Evolutionary conservation across 768 basidiomycete genomes (phyloP).

Genomic region (Amanita inopinata): DNA sequence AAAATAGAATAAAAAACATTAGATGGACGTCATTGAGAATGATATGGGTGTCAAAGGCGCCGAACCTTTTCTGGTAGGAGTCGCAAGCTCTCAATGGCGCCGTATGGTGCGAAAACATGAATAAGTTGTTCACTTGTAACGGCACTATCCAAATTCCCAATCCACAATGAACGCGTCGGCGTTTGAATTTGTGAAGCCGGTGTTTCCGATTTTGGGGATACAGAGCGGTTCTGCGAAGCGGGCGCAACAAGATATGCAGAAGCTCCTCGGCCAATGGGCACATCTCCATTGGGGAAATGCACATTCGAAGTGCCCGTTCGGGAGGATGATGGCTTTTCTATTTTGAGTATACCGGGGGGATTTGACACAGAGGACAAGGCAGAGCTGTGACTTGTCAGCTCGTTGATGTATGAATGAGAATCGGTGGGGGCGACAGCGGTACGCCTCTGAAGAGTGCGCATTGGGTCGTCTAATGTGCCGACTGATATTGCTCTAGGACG

Average conservation of each 20-base stretch:
- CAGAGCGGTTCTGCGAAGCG: constrained; percentile 58
- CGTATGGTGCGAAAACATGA: constrained; percentile 92
- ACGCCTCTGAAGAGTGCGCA: constrained; percentile 59
- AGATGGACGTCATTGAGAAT: constrained; percentile 8
- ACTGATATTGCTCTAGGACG: constrained; percentile 83
- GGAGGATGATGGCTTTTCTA: constrained; percentile 38
- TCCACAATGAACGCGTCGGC: constrained; percentile 95
- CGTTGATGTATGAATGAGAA: constrained; percentile 48
- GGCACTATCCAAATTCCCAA: constrained; percentile 92
- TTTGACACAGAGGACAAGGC: constrained; percentile 28
- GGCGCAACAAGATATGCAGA: constrained; percentile 65
- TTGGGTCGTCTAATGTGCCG: constrained; percentile 76
- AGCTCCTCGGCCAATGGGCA: constrained; percentile 39
- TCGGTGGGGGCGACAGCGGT: constrained; percentile 46
- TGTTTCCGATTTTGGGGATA: constrained; percentile 74
- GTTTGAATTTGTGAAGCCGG: constrained; percentile 74
- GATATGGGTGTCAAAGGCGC: too few species aligned
- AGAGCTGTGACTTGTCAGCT: constrained; percentile 35
- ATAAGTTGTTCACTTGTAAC: constrained; percentile 93
- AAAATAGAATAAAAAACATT: constrained; percentile 2
- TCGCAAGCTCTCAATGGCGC: constrained; percentile 91
- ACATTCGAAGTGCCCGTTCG: constrained; percentile 46
- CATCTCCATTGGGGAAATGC: constrained; percentile 61
- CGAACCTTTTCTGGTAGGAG: constrained; percentile 92
- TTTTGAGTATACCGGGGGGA: constrained; percentile 49